Evolutionary conservation across 2,329 filamentous ascomycete species (phyloP).

Genomic region (Basipetospora sp.): DNA sequence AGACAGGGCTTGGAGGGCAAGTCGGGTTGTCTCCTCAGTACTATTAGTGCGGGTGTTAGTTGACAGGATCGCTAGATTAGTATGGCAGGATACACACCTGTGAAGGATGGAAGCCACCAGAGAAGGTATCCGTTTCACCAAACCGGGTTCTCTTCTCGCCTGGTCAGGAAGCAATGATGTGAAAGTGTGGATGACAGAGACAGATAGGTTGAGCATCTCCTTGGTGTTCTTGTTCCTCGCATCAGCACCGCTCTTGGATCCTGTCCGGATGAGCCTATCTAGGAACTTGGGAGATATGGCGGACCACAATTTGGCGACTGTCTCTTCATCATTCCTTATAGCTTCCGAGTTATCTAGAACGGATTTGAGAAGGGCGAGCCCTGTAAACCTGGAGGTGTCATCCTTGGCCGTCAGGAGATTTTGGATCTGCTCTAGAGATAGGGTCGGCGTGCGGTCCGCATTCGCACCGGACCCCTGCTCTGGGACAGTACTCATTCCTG

Average conservation of each 20-base stretch:
- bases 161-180: slow-evolving; percentile 38
- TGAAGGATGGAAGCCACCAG: slow-evolving; percentile 38
- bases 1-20: slow-evolving; percentile 43
- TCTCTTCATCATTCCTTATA: slow-evolving; percentile 32
- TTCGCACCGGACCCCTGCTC: neutral
- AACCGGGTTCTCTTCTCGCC: slow-evolving; percentile 27
- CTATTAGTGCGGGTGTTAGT: slow-evolving; percentile 18
- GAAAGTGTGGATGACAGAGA: slow-evolving; percentile 50
- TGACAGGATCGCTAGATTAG: too few species aligned
- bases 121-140: slow-evolving; percentile 37
- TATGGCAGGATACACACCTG: slow-evolving; percentile 31
- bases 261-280: slow-evolving; percentile 45
- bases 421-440: slow-evolving; percentile 33
- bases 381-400: slow-evolving; percentile 55
- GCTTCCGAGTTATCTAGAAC: slow-evolving; percentile 44
- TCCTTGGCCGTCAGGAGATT: slow-evolving; percentile 42
- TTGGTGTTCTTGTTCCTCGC: slow-evolving; percentile 30
- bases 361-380: slow-evolving; percentile 50
- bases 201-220: slow-evolving; percentile 49
- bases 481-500: too few species aligned
- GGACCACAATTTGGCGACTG: slow-evolving; percentile 39
- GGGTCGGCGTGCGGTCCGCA: neutral
- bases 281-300: slow-evolving; percentile 48
- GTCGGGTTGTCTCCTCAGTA: slow-evolving; percentile 33
- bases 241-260: slow-evolving; percentile 19